Evolutionary conservation across 164 flowering plant species (phyloP), one percentile per base, ranked within the genome.

Genomic region (Vitis rupestris): DNA sequence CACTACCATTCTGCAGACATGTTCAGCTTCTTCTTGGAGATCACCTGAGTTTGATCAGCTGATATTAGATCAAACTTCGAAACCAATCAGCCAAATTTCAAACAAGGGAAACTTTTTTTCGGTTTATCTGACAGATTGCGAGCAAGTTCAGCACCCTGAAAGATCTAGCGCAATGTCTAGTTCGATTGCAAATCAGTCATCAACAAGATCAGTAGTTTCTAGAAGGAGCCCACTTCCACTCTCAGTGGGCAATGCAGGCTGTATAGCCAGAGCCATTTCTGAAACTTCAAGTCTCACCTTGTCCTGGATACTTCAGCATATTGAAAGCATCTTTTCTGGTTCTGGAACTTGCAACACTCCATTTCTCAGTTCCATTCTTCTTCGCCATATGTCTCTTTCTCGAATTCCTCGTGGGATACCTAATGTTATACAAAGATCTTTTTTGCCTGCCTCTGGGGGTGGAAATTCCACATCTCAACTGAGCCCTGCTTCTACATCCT

Each of bases 371-470:
- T 55, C 19, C 3, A 15, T 37, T 11, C 50, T 66, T 55, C 48
- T 15, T 51, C 30, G n/a, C 31, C 61, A 19, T n/a, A 9, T 47
- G 2, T 51, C 69, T 31, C 13, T 55, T 5, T 56, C 61, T 55
- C 69, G 9, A 19, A 4, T 56, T 55, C 69, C 16, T 44, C 51
- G 10, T 16, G 61, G 69, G 31, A 29, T 55, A 16, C 69, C 51
- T 27, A 11, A 65, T 37, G 19, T 56, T 12, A n/a, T 56, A 5
- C 52, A 44, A 1, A 9, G 68, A 50, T 55, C 51, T 10, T 16
- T 19, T 15, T 31, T 54, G 59, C 52, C 52, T 11, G 54, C 66
- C 8, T 48, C 19, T 44, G 31, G 23, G 12, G 16, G 10, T 37
- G 44, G 7, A 37, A 37, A 37, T 53, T 52, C 57, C 44, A 16